These are phyloP conservation scores for Termitomyces sp. DNA, from an alignment of 768 basidiomycete species.

Conservation along the genomic window DNA sequence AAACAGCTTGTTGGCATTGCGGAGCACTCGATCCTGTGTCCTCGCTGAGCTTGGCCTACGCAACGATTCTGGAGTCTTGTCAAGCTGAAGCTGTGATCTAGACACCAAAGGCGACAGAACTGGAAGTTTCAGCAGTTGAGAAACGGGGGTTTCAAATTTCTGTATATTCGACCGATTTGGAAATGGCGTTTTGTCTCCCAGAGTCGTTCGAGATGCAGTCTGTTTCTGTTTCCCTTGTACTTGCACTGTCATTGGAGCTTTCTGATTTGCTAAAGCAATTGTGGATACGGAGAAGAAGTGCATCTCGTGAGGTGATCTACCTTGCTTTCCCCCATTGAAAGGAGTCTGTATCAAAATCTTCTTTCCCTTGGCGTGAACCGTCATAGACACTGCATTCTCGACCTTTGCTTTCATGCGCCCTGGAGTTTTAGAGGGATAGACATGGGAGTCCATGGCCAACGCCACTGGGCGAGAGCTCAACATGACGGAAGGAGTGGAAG, in stretches of 20 bases:
- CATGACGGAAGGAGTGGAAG: constrained; percentile 20
- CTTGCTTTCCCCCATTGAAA: constrained; percentile 26
- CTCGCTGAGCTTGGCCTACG: constrained; percentile 65
- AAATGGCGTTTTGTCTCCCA: constrained; percentile 75
- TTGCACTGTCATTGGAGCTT: constrained; percentile 17
- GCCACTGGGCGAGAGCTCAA: constrained; percentile 32
- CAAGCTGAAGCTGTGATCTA: constrained; percentile 14
- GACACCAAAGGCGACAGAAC: constrained; percentile 20
- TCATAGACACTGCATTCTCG: constrained; percentile 44
- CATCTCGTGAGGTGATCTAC: constrained; percentile 16
- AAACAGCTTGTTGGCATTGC: constrained; percentile 44
- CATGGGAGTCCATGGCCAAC: constrained; percentile 22
- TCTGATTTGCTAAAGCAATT: constrained; percentile 12
- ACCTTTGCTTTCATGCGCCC: constrained; percentile 38
- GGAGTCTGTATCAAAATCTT: constrained; percentile 28
- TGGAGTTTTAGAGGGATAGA: constrained; percentile 46
- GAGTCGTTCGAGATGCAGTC: constrained; percentile 19
- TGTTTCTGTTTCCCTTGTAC: constrained; percentile 13
- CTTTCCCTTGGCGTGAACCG: constrained; percentile 43
- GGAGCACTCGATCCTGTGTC: constrained; percentile 54
- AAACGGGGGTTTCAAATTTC: constrained; percentile 29
- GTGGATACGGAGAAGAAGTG: neutral
- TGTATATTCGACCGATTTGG: constrained; percentile 47
- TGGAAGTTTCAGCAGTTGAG: constrained; percentile 29
- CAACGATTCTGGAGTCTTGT: constrained; percentile 32